Evolutionary conservation across 129 eudicot genomes (phyloP), one percentile per base, ranked within the genome.

Genomic region (Deinandra increscens): DNA sequence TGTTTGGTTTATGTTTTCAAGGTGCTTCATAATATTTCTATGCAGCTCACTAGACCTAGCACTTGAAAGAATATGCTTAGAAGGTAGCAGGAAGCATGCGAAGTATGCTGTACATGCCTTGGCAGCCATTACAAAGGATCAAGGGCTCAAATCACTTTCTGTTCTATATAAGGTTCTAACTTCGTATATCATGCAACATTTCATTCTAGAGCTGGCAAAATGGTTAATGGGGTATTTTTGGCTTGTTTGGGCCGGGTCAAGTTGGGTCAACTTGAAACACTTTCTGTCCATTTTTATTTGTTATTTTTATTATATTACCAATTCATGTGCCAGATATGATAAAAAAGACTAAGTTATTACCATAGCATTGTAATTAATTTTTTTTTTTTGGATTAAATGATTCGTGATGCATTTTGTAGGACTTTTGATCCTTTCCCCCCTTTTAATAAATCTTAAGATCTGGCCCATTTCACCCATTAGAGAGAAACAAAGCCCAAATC

Each of bases 71-170:
- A 84, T 89, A 78, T 93, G 99, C 76, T 78, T 89, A 64, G 99
- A 89, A 76, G 99, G 99, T 58, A 89, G 81, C 69, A 81, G 99
- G 71, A 83, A 82, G 83, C 97, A 93, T 87, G 99, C 99, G 48
- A 93, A 93, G 72, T 89, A 81, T 80, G 96, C 99, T 60, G 95
- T 93, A 50, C 92, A 87, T 80, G 95, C 95, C 8, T 85, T 93
- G 49, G 92, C 97, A 48, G 88, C 97, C 53, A 87, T 93, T 72
- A 93, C 95, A 69, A 93, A 89, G 76, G 99, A 93, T 85, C 93
- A 85, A 39, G 99, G 97, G 46, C 93, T 93, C 43, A 85, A 78
- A 84, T 93, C 99, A 33, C 90, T 93, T 31, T 93, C 99, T 70
- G 99, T 93, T 59, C 88, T 93, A 13, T 93, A 87, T 75, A 93